phyloP scores from a whole-genome alignment of 1,284 basidiomycete species.

The Ganoderma multipileum region DNA sequence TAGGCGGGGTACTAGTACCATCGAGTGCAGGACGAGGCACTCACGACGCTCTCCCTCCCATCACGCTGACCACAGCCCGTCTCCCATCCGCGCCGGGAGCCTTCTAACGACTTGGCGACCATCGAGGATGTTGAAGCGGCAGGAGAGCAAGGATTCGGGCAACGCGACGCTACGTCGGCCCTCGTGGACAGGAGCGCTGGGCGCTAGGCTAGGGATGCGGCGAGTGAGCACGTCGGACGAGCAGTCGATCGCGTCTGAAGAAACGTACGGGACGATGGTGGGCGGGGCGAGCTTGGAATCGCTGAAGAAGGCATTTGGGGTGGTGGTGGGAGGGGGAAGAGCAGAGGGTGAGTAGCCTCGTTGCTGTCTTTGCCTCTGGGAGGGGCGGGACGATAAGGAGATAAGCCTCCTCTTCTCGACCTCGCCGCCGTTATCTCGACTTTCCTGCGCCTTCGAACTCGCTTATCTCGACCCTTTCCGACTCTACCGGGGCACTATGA shows the following conservation, averaged over 20 bases:
- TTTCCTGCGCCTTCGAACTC: background rate
- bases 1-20: constrained; percentile 26
- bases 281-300: constrained; percentile 23
- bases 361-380: background rate
- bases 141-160: constrained; percentile 23
- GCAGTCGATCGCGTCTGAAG: constrained; percentile 15
- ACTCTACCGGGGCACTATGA: background rate
- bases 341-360: constrained; percentile 35
- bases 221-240: constrained; percentile 9
- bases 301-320: constrained; percentile 15
- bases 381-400: constrained; percentile 30
- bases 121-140: constrained; percentile 18
- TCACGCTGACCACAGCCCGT: constrained; percentile 9
- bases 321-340: constrained; percentile 23
- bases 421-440: background rate
- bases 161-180: constrained; percentile 14
- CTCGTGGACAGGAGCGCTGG: constrained; percentile 28
- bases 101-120: background rate
- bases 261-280: constrained; percentile 17
- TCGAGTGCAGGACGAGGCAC: constrained; percentile 7
- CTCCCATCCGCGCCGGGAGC: constrained; percentile 9
- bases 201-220: constrained; percentile 25
- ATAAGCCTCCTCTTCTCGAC: constrained; percentile 14
- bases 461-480: background rate
- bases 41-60: constrained; percentile 11